Conservation (phyloP, 192 early-diverging fungal genomes). For the Coemansia sp. region DNA sequence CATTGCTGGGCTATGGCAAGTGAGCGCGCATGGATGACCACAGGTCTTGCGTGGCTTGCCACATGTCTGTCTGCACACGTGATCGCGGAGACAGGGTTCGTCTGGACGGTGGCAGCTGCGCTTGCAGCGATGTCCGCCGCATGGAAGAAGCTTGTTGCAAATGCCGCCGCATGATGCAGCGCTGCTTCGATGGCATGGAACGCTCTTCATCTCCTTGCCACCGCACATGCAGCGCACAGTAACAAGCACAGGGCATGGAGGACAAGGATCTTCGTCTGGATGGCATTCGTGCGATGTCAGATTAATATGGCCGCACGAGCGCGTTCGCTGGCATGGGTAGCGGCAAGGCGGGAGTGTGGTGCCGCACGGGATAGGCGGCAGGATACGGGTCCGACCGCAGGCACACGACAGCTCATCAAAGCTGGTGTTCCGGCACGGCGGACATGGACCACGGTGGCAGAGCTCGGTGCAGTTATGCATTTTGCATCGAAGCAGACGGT, state of each 20-base stretch:
- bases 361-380: conserved; percentile 87
- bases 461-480: conserved; percentile 69
- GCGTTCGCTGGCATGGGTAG: conserved; percentile 67
- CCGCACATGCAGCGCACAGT: conserved; percentile 76
- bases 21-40: conserved; percentile 73
- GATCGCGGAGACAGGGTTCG: conserved; percentile 62
- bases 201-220: conserved; percentile 69
- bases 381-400: conserved; percentile 78
- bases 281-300: conserved; percentile 82
- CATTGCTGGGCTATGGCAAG: conserved; percentile 74
- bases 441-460: conserved; percentile 81
- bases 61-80: conserved; percentile 72
- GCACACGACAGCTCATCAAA: conserved; percentile 84
- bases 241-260: conserved; percentile 87
- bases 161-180: conserved; percentile 61
- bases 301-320: conserved; percentile 77
- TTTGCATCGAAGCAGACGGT: conserved; percentile 76
- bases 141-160: conserved; percentile 60
- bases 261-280: conserved; percentile 78
- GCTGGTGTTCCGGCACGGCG: conserved; percentile 71
- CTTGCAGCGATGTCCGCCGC: conserved; percentile 77
- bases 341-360: conserved; percentile 73
- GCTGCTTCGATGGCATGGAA: conserved; percentile 77
- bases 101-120: conserved; percentile 80
- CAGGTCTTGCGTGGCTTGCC: conserved; percentile 74